These are phyloP conservation scores for Boletus eberwhitei DNA, from an alignment of 768 basidiomycete genomes.

Conservation along the genomic window DNA sequence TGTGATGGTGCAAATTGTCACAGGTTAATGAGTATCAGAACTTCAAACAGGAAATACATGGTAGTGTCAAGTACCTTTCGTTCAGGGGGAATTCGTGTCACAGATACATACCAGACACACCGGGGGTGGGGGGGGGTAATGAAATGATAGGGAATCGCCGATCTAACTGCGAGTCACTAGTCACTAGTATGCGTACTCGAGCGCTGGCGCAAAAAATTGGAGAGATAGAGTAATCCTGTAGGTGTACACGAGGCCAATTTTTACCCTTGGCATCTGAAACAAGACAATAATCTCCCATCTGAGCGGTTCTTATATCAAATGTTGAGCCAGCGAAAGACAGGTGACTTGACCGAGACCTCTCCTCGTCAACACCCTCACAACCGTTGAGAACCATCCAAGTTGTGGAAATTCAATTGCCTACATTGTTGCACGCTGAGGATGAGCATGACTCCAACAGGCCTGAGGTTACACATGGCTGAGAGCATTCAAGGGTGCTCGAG, in stretches of 20 bases:
- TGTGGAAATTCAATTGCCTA: not conserved
- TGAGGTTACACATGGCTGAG: not conserved
- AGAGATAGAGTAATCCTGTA: not conserved
- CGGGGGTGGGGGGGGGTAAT: not conserved
- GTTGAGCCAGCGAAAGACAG: not conserved
- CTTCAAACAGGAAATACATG: not conserved
- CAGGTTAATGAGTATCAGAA: conserved; percentile 2
- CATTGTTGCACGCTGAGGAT: not conserved
- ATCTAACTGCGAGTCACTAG: conserved; percentile 1
- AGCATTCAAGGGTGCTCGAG: not conserved
- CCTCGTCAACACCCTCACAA: not conserved
- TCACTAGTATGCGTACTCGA: no score
- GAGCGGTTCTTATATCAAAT: not conserved
- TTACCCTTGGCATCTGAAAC: not conserved
- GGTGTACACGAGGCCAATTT: not conserved
- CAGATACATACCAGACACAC: not conserved
- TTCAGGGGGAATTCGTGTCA: not conserved
- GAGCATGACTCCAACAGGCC: not conserved
- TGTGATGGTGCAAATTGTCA: not conserved
- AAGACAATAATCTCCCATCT: not conserved
- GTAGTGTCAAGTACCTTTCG: not conserved
- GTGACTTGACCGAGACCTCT: not conserved
- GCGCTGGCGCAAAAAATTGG: not conserved
- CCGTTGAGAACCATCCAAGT: not conserved
- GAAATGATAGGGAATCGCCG: not conserved